Conservation (phyloP, 2,329 filamentous ascomycete species). For the Bipolaris sorokiniana region DNA sequence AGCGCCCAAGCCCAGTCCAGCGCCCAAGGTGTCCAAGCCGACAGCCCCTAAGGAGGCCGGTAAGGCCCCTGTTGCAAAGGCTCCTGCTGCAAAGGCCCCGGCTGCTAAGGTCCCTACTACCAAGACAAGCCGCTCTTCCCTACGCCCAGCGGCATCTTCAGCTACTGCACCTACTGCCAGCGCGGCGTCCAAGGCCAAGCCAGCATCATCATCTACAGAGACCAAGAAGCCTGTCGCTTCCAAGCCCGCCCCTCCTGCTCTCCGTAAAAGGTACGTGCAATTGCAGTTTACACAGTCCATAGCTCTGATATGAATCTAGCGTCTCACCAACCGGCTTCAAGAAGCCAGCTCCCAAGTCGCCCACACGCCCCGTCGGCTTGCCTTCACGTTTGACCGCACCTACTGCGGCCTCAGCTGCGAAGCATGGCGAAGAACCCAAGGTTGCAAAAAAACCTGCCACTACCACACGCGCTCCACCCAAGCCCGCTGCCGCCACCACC, state of each 20-base stretch:
- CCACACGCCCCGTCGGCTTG: constrained; percentile 70
- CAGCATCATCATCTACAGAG: constrained; percentile 10
- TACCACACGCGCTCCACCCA: constrained; percentile 43
- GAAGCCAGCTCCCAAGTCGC: constrained; percentile 60
- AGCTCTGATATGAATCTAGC: constrained; percentile 17
- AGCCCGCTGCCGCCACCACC: constrained; percentile 30
- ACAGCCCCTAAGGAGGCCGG: constrained; percentile 29
- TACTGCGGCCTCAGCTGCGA: constrained; percentile 72
- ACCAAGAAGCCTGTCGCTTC: constrained; percentile 22
- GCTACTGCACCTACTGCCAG: constrained; percentile 35
- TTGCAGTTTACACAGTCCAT: not conserved
- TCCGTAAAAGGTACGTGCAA: constrained; percentile 21
- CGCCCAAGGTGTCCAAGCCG: constrained; percentile 27
- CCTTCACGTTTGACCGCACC: constrained; percentile 72
- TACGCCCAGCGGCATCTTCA: constrained; percentile 31
- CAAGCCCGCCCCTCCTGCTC: constrained; percentile 20
- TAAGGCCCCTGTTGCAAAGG: constrained; percentile 26
- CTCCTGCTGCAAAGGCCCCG: constrained; percentile 6
- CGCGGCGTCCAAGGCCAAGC: constrained; percentile 21
- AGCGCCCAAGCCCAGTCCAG: constrained; percentile 30
- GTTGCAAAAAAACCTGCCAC: constrained; percentile 49
- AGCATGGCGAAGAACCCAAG: constrained; percentile 54
- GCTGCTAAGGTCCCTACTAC: constrained; percentile 20
- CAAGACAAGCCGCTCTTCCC: constrained; percentile 38
- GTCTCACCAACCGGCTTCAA: constrained; percentile 41